Evolutionary conservation across 2,329 filamentous ascomycete genomes (phyloP).

Genomic region (Alternaria tenuissima): DNA sequence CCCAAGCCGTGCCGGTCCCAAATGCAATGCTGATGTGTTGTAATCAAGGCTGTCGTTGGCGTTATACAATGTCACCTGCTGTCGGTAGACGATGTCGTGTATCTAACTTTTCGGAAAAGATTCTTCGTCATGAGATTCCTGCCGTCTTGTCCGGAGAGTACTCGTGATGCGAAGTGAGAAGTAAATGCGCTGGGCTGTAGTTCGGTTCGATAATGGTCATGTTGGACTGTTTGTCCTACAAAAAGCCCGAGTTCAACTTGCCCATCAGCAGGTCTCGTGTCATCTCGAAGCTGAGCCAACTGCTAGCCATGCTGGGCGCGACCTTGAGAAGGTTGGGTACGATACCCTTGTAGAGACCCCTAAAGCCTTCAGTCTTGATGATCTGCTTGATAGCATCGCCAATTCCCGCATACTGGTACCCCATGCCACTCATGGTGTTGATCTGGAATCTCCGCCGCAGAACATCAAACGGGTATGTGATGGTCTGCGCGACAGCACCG

Average conservation of each 20-base stretch:
- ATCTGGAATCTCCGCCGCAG: slow-evolving; percentile 94
- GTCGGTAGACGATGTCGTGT: background rate
- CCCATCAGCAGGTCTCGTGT: slow-evolving; percentile 83
- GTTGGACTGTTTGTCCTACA: slow-evolving; percentile 26
- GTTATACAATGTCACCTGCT: slow-evolving; percentile 15
- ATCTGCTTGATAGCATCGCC: slow-evolving; percentile 85
- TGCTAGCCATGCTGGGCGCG: slow-evolving; percentile 97
- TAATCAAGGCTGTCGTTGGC: slow-evolving; percentile 13
- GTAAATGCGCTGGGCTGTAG: background rate
- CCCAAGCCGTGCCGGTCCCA: slow-evolving; percentile 18
- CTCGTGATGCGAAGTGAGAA: slow-evolving; percentile 5
- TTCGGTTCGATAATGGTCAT: slow-evolving; percentile 1
- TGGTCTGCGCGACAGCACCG: slow-evolving; percentile 96
- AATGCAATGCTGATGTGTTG: slow-evolving; percentile 25
- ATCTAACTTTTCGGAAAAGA: background rate
- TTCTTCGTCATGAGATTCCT: slow-evolving; percentile 5
- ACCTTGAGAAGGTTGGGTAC: slow-evolving; percentile 96
- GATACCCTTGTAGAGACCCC: slow-evolving; percentile 94
- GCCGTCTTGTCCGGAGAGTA: slow-evolving; percentile 9
- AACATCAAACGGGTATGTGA: slow-evolving; percentile 97
- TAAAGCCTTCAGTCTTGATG: slow-evolving; percentile 80
- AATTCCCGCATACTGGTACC: slow-evolving; percentile 91
- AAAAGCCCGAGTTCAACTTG: slow-evolving; percentile 40
- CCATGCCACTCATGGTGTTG: slow-evolving; percentile 99
- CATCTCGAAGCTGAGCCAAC: slow-evolving; percentile 96